phyloP scores from a whole-genome alignment of 2,329 filamentous ascomycete species.

The Monosporascus sp. region DNA sequence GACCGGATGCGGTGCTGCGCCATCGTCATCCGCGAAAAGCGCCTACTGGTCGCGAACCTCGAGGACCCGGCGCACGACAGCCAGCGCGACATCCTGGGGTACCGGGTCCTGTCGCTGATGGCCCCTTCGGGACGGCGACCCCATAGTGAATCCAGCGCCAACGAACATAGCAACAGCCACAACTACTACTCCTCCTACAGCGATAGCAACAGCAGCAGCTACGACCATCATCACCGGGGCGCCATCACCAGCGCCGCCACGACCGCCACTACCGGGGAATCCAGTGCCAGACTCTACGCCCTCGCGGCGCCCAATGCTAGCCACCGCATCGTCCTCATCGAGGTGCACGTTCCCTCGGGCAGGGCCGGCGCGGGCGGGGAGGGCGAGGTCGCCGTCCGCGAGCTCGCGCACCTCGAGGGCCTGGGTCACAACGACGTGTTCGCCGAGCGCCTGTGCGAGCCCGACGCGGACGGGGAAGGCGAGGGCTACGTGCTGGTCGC shows the following conservation, averaged over 20 bases:
- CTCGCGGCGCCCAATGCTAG: conserved; percentile 9
- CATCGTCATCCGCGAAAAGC: conserved; percentile 22
- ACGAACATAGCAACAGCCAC: neutral
- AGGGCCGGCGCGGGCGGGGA: conserved; percentile 3
- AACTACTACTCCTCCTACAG: neutral
- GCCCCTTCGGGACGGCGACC: conserved; percentile 1
- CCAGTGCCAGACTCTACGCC: conserved; percentile 18
- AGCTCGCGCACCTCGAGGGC: conserved; percentile 10
- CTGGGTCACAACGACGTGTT: conserved; percentile 17
- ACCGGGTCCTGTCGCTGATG: conserved; percentile 23
- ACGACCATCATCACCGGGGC: neutral
- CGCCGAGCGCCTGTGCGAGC: conserved; percentile 5
- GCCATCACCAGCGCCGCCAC: neutral
- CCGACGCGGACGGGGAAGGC: neutral
- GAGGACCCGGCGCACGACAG: neutral
- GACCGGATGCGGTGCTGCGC: conserved; percentile 10
- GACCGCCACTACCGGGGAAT: neutral
- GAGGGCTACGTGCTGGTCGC: conserved; percentile 17
- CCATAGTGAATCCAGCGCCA: neutral
- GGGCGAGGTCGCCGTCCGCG: conserved; percentile 4
- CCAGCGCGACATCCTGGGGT: conserved; percentile 15
- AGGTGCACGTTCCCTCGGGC: conserved; percentile 19
- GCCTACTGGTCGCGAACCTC: conserved; percentile 17
- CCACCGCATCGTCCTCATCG: conserved; percentile 11
- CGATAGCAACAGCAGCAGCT: neutral